Percentiles rank a stretch among this genome's conserved stretches.
phyloP scores from a whole-genome alignment of 805 yeast species.

The Candida maltosa region DNA sequence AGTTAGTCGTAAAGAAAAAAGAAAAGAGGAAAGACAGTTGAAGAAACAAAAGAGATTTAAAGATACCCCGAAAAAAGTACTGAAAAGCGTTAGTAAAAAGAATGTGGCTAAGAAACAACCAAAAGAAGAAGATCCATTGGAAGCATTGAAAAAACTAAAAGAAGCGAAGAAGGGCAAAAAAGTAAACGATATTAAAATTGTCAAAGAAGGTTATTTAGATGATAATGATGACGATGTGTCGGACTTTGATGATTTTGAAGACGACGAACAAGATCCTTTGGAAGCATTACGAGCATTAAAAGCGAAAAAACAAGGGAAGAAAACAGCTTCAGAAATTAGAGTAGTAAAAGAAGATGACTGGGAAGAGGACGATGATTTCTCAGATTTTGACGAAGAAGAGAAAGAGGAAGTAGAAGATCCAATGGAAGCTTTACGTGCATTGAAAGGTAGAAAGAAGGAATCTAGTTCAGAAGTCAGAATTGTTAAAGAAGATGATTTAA shows the following conservation, averaged over 20 bases:
- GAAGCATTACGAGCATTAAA: slow-evolving; percentile 14
- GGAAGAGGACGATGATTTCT: slow-evolving; percentile 2
- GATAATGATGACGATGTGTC: slow-evolving; percentile 3
- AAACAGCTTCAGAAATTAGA: slow-evolving; percentile 1
- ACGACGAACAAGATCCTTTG: slow-evolving; percentile 1
- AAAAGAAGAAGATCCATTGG: slow-evolving; percentile 11
- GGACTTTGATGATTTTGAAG: too few relatives aligned
- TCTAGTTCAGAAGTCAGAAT: slow-evolving; percentile 13
- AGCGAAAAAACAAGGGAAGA: slow-evolving; percentile 8
- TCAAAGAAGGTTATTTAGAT: slow-evolving; percentile 4
- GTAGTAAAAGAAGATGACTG: slow-evolving; percentile 4
- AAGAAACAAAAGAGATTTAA: slow-evolving; percentile 28
- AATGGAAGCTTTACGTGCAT: slow-evolving; percentile 12
- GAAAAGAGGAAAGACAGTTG: slow-evolving; percentile 30
- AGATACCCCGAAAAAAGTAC: too few relatives aligned
- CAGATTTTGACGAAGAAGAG: too few relatives aligned
- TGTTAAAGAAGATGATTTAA: slow-evolving; percentile 28
- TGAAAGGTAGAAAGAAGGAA: slow-evolving; percentile 11
- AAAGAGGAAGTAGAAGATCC: slow-evolving; percentile 1
- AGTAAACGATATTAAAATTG: background rate
- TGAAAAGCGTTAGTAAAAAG: slow-evolving; percentile 2
- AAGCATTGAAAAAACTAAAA: slow-evolving; percentile 12
- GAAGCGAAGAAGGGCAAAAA: slow-evolving; percentile 9
- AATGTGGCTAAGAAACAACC: background rate
- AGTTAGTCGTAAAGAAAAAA: slow-evolving; percentile 29